Conservation (phyloP, 306 rosid genomes). For the Trifolium repens region DNA sequence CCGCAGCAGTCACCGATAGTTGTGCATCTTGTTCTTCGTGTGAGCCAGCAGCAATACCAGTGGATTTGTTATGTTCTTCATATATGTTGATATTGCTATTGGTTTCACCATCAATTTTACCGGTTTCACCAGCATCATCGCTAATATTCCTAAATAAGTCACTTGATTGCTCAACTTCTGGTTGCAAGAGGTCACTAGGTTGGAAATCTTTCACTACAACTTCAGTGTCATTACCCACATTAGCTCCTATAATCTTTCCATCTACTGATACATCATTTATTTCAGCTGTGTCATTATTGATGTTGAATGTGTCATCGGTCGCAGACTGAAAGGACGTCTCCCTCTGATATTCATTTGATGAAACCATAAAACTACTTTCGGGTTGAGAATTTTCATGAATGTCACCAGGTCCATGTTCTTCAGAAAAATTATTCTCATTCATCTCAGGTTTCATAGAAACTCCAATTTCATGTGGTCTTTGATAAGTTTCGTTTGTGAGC, state of each 20-base stretch:
- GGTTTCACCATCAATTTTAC: slow-evolving; percentile 42
- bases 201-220: slow-evolving; percentile 35
- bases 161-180: slow-evolving; percentile 40
- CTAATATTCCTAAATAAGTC: slow-evolving; percentile 35
- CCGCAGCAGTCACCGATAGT: slow-evolving; percentile 41
- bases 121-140: slow-evolving; percentile 38
- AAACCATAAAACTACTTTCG: slow-evolving; percentile 35
- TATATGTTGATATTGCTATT: slow-evolving; percentile 35
- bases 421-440: slow-evolving; percentile 44
- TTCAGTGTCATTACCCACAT: slow-evolving; percentile 40
- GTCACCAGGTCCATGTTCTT: slow-evolving; percentile 47
- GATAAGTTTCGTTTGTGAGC: slow-evolving; percentile 38
- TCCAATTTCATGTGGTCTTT: slow-evolving; percentile 45
- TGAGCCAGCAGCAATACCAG: slow-evolving; percentile 36
- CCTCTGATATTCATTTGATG: slow-evolving; percentile 36
- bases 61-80: slow-evolving; percentile 39
- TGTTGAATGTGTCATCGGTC: slow-evolving; percentile 43
- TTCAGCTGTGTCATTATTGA: slow-evolving; percentile 37
- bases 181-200: slow-evolving; percentile 39
- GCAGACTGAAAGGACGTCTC: slow-evolving; percentile 41
- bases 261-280: slow-evolving; percentile 41
- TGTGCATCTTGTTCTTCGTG: slow-evolving; percentile 26
- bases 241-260: slow-evolving; percentile 36
- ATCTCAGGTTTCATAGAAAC: slow-evolving; percentile 40
- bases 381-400: slow-evolving; percentile 26